Evolutionary conservation across 192 early-diverging fungal species (phyloP), one percentile per base, ranked within the genome.

Genomic region (Podila minutissima): DNA sequence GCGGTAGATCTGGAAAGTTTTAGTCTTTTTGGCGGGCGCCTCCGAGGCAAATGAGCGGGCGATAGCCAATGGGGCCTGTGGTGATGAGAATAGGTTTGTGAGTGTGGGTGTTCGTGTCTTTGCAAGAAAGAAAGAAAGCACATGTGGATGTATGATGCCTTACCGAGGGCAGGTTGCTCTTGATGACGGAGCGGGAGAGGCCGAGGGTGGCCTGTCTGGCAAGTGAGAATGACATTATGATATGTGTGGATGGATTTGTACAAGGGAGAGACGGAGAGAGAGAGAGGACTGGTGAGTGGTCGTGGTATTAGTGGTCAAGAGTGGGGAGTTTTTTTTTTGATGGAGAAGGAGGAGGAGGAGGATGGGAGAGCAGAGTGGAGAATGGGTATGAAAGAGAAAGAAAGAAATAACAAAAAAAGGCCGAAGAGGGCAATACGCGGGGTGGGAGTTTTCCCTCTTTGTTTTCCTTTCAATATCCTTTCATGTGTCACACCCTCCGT

Each of bases 1-100:
- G 67, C 97, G 92, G 87, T 99, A 99, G 82, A 99, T 97, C 74
- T 95, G 87, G 83, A 99, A 95, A 31, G 94, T 90, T 92, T 97
- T 99, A 72, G 88, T 72, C 60, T 81, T 81, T 70, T 75, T 84
- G 51, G 62, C 62, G 26, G 83, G 75, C 28, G 84, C 83, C 50
- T 82, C 74, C 26, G 87, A 88, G 26, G 83, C 83, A 24, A 88
- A 83, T 41, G 85, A 74, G 35, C 85, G 87, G 20, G 76, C 83
- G 55, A 83, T 63, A 37, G 73, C 71, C 57, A 73, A 66, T 24
- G 76, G 76, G 26, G 41, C 71, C 76, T 81, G 65, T 53, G 28
- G 28, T 9, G 41, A 15, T 38, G 29, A 6, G 38, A 7, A 62
- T 13, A 59, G 17, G 22, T 15, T 19, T 29, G 13, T 37, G 19